Base-by-base conservation (phyloP, 768 basidiomycete genomes). In the Grammothele lineata region DNA sequence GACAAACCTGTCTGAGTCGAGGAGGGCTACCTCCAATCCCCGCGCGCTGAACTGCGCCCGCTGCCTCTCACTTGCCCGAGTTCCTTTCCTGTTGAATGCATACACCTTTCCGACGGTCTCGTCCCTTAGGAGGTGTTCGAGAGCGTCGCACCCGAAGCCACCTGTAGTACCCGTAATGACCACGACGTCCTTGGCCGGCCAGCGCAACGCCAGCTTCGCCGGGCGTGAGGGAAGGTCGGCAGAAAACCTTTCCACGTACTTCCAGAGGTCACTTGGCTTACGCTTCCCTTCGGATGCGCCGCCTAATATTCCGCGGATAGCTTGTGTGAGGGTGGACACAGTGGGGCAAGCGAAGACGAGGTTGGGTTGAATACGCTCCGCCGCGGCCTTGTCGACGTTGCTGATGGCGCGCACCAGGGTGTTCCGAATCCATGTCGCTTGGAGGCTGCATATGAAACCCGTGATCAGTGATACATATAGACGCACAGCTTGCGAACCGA, bases 291-390 rank as follows among this genome's bases (percentile, higher is more conserved):
- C 21, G 3, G 37, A 25, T 19, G 38, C 25, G 19, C 51, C 36
- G 32, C 21, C 18, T 4, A 37, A 19, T 24, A 18, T 45, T 23
- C 4, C 36, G 7, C 32, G 18, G 17, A 62, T 43, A 25, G 53
- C 62, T 11, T 21, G 44, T 36, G 51, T 36, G 44, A 61, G 61
- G 5, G 62, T 46, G 38, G 60, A 57, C 23, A 76, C 66, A 3
- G 71, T 69, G 1, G 76, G 75, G 11, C 71, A 60, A 15, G 62
- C 59, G 37, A 66, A 69, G 7, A 78, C 65, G 42, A 71, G 45
- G 41, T 62, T 60, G 10, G 56, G 52, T 5, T 62, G 54, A 6
- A 77, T 40, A 2, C 35, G 42, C 9, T 50, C 46, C 9, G 49
- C 48, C 12, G 56, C 45, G 36, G 49, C 38, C 10, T 40, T 38